These are phyloP conservation scores for Cyberlindnera meyerae DNA, from an alignment of 805 yeast species.

Conservation along the genomic window DNA sequence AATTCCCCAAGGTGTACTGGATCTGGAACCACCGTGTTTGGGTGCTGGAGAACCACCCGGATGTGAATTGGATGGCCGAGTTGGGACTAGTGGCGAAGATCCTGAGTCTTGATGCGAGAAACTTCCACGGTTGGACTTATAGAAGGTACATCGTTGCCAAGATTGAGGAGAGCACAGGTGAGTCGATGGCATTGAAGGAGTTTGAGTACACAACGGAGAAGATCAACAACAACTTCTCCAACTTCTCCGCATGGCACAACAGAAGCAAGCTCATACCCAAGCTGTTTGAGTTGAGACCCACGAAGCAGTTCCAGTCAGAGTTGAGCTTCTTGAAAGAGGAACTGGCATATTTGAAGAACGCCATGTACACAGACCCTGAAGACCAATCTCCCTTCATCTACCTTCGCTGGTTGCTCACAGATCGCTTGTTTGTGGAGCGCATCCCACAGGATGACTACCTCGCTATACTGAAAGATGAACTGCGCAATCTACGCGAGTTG, in stretches of 20 bases:
- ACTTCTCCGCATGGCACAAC: slow-evolving; percentile 95
- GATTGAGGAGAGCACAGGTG: slow-evolving; percentile 25
- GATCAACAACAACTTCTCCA: slow-evolving; percentile 81
- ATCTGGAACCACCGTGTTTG: slow-evolving; percentile 92
- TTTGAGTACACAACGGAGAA: slow-evolving; percentile 71
- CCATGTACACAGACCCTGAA: slow-evolving; percentile 87
- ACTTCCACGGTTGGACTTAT: slow-evolving; percentile 95
- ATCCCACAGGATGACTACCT: slow-evolving; percentile 29
- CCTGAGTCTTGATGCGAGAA: slow-evolving; percentile 69
- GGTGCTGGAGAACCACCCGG: slow-evolving; percentile 54
- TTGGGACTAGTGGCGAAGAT: slow-evolving; percentile 63
- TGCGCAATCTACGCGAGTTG: slow-evolving; percentile 51
- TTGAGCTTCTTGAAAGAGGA: slow-evolving; percentile 47
- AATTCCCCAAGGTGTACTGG: slow-evolving; percentile 91
- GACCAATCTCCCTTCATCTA: slow-evolving; percentile 94
- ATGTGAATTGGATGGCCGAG: slow-evolving; percentile 67
- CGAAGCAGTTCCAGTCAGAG: slow-evolving; percentile 26
- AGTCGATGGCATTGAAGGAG: slow-evolving; percentile 43
- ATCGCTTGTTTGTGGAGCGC: slow-evolving; percentile 26
- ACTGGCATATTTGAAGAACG: slow-evolving; percentile 66
- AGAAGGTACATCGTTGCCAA: slow-evolving; percentile 61
- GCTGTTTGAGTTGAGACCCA: slow-evolving; percentile 32
- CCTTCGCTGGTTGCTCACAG: slow-evolving; percentile 66
- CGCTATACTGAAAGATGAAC: slow-evolving; percentile 40
- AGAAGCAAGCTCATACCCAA: slow-evolving; percentile 64